A percentile compares a stretch with the other conserved stretches of the same genome.
phyloP scores from a whole-genome alignment of 805 yeast species.

The Candida maesae region DNA sequence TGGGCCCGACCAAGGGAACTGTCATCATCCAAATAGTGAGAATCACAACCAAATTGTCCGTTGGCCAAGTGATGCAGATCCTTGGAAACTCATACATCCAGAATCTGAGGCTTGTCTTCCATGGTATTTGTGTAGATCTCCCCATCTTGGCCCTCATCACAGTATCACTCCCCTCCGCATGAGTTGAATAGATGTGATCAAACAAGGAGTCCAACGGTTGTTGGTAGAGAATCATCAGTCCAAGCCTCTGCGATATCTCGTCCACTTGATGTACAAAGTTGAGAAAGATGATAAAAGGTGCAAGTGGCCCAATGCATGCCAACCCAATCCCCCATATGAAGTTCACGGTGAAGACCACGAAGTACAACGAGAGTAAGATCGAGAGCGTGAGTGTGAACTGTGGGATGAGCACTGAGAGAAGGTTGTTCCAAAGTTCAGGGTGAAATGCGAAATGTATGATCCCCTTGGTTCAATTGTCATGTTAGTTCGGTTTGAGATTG shows the following conservation, averaged over 20 bases:
- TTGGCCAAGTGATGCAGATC: constrained; percentile 3
- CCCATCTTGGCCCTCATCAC: constrained; percentile 8
- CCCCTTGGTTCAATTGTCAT: constrained; percentile 7
- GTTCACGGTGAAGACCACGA: constrained; percentile 4
- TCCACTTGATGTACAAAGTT: constrained; percentile 10
- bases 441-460: constrained; percentile 1
- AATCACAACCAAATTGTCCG: constrained; percentile 1
- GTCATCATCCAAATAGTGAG: constrained; percentile 11
- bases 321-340: constrained; percentile 5
- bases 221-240: constrained; percentile 10
- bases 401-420: constrained; percentile 7
- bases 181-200: constrained; percentile 6
- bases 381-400: constrained; percentile 4
- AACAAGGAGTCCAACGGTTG: constrained; percentile 10
- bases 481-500: background rate
- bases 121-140: background rate
- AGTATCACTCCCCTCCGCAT: background rate
- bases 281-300: constrained; percentile 7
- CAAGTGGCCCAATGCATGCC: constrained; percentile 10
- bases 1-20: constrained; percentile 9
- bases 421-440: constrained; percentile 12
- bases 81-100: constrained; percentile 1
- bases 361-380: constrained; percentile 6
- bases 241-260: constrained; percentile 6
- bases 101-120: background rate